Evolutionary conservation across 2,329 filamentous ascomycete species (phyloP).

Genomic region (Aplosporella prunicola): DNA sequence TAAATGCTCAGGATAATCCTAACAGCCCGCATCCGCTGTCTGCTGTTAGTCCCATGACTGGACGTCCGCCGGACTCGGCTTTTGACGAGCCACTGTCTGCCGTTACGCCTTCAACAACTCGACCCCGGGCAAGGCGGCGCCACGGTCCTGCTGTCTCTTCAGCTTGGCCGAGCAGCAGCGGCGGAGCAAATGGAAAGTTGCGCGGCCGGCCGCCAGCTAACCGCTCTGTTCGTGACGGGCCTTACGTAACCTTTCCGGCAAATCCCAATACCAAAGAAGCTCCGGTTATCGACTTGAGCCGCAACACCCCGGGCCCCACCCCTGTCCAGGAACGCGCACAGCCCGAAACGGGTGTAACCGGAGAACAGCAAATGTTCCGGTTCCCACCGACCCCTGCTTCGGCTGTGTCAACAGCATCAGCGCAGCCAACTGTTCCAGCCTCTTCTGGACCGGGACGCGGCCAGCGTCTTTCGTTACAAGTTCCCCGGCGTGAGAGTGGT

Average conservation of each 20-base stretch:
- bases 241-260: slow-evolving; percentile 60
- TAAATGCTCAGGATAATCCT: slow-evolving; percentile 52
- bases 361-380: slow-evolving; percentile 20
- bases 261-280: slow-evolving; percentile 44
- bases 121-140: slow-evolving; percentile 48
- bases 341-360: slow-evolving; percentile 18
- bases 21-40: slow-evolving; percentile 66
- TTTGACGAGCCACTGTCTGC: slow-evolving; percentile 62
- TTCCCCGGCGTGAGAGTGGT: slow-evolving; percentile 52
- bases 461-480: slow-evolving; percentile 52
- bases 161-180: slow-evolving; percentile 66
- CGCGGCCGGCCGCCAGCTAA: slow-evolving; percentile 73
- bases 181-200: slow-evolving; percentile 57
- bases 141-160: slow-evolving; percentile 85
- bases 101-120: slow-evolving; percentile 50
- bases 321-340: slow-evolving; percentile 37
- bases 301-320: slow-evolving; percentile 33
- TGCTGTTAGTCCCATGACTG: slow-evolving; percentile 59
- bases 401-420: slow-evolving; percentile 22
- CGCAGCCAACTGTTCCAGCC: slow-evolving; percentile 10
- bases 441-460: slow-evolving; percentile 22
- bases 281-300: slow-evolving; percentile 36
- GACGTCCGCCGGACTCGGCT: slow-evolving; percentile 36
- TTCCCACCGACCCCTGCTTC: slow-evolving; percentile 32
- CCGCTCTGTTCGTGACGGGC: slow-evolving; percentile 54